These are phyloP conservation scores for Aspergillus persii DNA, from an alignment of 2,329 filamentous ascomycete species.

Conservation along the genomic window DNA sequence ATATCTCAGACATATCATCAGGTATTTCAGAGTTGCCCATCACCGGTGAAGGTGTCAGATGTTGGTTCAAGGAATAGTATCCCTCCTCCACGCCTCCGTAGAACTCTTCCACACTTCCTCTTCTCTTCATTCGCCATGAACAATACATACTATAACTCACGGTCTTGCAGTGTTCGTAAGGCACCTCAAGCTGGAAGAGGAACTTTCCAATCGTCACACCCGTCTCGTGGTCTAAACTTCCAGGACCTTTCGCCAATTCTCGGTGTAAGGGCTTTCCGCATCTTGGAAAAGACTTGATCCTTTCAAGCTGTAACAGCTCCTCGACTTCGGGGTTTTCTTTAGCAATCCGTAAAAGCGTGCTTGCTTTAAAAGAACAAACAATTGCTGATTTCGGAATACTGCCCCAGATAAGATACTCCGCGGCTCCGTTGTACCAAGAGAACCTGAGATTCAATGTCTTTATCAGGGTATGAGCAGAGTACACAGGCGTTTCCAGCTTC, in stretches of 20 bases:
- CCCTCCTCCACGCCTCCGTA: constrained; percentile 12
- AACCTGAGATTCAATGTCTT: constrained; percentile 14
- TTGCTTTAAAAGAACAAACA: constrained; percentile 25
- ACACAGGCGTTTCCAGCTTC: constrained; percentile 23
- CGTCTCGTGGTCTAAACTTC: constrained; percentile 13
- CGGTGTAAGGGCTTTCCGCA: constrained; percentile 14
- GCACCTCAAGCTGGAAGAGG: constrained; percentile 19
- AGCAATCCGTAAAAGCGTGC: constrained; percentile 20
- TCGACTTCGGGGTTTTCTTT: constrained; percentile 17
- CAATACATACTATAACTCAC: constrained; percentile 21
- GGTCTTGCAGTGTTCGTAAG: constrained; percentile 19
- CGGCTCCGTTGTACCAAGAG: constrained; percentile 24
- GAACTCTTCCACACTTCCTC: constrained; percentile 12
- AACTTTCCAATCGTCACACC: constrained; percentile 24
- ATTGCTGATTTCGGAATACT: constrained; percentile 27
- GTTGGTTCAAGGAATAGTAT: background rate
- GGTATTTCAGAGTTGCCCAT: background rate
- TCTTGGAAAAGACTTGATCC: constrained; percentile 7
- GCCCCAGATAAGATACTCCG: constrained; percentile 39
- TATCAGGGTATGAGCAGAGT: constrained; percentile 27
- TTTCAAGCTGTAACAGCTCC: constrained; percentile 25
- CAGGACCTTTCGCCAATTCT: constrained; percentile 9
- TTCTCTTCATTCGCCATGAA: constrained; percentile 21
- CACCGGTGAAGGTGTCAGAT: no score
- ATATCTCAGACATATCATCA: background rate